These are phyloP conservation scores for Ophiosphaerella korrae DNA, from an alignment of 2,329 filamentous ascomycete species.

Conservation along the genomic window DNA sequence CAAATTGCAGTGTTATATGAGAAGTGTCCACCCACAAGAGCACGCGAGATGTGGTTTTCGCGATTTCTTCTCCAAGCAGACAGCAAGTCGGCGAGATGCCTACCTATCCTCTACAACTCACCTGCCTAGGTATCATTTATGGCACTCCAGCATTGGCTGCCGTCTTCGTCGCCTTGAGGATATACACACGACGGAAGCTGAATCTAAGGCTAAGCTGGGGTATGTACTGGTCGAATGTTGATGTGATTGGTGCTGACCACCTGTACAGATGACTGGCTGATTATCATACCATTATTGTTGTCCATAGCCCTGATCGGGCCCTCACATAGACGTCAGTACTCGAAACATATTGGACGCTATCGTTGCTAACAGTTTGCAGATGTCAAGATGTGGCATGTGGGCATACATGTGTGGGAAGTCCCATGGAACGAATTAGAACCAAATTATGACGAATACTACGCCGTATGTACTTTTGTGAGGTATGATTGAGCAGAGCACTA, in stretches of 20 bases:
- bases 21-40: constrained; percentile 29
- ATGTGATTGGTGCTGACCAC: constrained; percentile 20
- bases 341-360: not conserved
- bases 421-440: constrained; percentile 42
- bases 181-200: constrained; percentile 46
- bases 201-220: constrained; percentile 44
- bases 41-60: constrained; percentile 35
- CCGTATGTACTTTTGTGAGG: constrained; percentile 21
- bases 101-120: constrained; percentile 46
- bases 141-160: constrained; percentile 40
- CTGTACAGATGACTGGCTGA: constrained; percentile 46
- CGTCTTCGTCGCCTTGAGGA: constrained; percentile 42
- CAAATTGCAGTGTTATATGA: constrained; percentile 30
- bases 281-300: constrained; percentile 42
- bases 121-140: constrained; percentile 45
- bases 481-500: not conserved
- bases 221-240: constrained; percentile 20
- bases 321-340: constrained; percentile 41
- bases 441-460: constrained; percentile 44
- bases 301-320: constrained; percentile 46
- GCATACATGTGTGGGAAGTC: constrained; percentile 45
- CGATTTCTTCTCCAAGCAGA: constrained; percentile 27
- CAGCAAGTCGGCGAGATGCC: constrained; percentile 40
- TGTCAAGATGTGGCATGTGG: constrained; percentile 48
- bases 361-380: constrained; percentile 18